Base-by-base conservation (phyloP, 2,329 filamentous ascomycete genomes). In the Remersonia thermophila region DNA sequence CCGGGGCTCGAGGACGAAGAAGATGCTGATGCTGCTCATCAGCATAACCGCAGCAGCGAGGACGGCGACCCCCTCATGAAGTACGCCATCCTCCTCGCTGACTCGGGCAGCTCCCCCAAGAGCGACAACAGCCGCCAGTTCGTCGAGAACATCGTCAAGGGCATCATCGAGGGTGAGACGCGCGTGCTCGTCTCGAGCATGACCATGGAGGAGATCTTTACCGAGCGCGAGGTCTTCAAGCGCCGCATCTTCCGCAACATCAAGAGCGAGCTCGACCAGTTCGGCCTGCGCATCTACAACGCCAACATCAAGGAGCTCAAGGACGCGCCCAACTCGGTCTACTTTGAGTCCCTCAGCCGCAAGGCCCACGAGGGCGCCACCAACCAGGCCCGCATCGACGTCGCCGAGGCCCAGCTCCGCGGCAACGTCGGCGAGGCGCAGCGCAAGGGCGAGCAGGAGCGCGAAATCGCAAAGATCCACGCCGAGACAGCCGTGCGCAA, bases 81-180 rank as follows among this genome's bases (percentile, higher is more conserved):
- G 61, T 93, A 87, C 51, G 83, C 83, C 35, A 80, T 84, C 56
- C 69, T 93, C 0, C 66, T 93, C 4, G 82, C 83, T 4, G 80
- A 79, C 40, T 56, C 61, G 7, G 52, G 50, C 5, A 14, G 5
- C 27, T 62, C 61, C 2, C 61, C 64, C 27, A 55, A 54, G 27
- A 46, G 55, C 20, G 55, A 60, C 11, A 60, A 57, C 26, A 58
- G 60, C 12, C 50, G 61, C 57, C 45, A 71, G 36, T 82, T 89
- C 59, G 77, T 91, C 12, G 80, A 82, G 51, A 82, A 82, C 47
- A 93, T 93, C 43, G 80, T 93, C 57, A 89, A 85, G 57, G 84
- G 83, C 41, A 86, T 93, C 55, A 91, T 93, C 48, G 83, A 93
- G 56, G 85, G 85, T 43, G 85, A 93, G 57, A 87, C 82, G 1